Evolutionary conservation across 768 basidiomycete genomes (phyloP), one percentile per base, ranked within the genome.

Genomic region (Mycena alexandri): DNA sequence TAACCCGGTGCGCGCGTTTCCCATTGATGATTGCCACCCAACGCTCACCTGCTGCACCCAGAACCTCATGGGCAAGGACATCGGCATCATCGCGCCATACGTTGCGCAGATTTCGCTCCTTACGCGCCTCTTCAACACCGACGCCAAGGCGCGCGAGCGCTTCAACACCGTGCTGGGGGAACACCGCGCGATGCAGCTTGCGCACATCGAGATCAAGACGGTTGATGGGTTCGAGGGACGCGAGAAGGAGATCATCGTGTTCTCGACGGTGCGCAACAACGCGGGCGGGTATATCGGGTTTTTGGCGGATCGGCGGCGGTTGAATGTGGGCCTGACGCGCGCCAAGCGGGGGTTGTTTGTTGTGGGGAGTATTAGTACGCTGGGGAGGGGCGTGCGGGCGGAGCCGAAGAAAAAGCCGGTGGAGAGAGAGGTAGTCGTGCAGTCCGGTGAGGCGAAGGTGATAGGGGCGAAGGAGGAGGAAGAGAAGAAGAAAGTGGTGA

Each of bases 181-280:
- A 16, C 84, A 84, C 51, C 89, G 94, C 25, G 88, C 84, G 21
- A 81, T 86, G 79, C 89, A 96, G 70, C 77, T 94, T 9, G 74
- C 80, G 0, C 76, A 86, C 58, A 85, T 98, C 57, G 95, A 97
- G 77, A 86, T 97, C 73, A 94, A 93, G 81, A 97, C 95, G 0
- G 95, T 98, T 16, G 95, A 98, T 72, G 95, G 95, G 21, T 98
- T 96, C 76, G 94, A 98, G 77, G 95, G 95, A 14, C 86, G 94
- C 50, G 94, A 98, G 81, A 97, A 97, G 80, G 92, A 94, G 34
- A 89, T 97, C 46, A 93, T 98, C 69, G 85, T 98, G 47, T 96
- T 98, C 77, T 94, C 93, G 46, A 96, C 95, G 4, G 95, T 96
- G 54, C 85, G 96, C 58, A 93, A 92, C 76, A 98, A 98, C 73